phyloP scores from a whole-genome alignment of 768 basidiomycete genomes.

The Kwoniella dejecticola region DNA sequence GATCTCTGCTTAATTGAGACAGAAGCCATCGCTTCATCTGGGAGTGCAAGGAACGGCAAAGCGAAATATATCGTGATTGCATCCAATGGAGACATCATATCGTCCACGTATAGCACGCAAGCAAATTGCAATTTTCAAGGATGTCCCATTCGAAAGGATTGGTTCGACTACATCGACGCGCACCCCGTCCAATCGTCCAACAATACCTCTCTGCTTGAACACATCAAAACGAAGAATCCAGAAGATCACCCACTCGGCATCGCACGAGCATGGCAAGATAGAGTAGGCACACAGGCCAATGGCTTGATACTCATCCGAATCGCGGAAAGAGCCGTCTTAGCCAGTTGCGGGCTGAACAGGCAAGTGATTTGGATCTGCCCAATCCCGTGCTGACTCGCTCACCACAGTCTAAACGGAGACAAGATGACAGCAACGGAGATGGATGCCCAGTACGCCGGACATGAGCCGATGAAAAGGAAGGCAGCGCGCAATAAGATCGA shows the following conservation, averaged over 20 bases:
- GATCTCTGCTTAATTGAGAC: slow-evolving; percentile 34
- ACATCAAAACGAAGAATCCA: slow-evolving; percentile 32
- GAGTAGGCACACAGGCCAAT: not conserved
- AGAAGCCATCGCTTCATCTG: not conserved
- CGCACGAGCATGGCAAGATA: slow-evolving; percentile 15
- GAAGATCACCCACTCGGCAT: slow-evolving; percentile 31
- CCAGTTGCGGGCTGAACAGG: slow-evolving; percentile 40
- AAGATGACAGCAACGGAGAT: slow-evolving; percentile 23
- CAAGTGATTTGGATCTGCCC: slow-evolving; percentile 2
- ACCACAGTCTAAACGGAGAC: slow-evolving; percentile 33
- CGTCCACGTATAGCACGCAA: not conserved
- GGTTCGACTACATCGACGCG: slow-evolving; percentile 5
- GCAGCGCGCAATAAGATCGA: slow-evolving; percentile 9
- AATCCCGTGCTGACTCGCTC: not conserved
- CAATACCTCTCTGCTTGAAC: slow-evolving; percentile 1
- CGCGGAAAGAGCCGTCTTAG: slow-evolving; percentile 30
- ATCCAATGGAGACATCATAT: slow-evolving; percentile 34
- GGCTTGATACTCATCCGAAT: slow-evolving; percentile 10
- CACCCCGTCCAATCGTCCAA: too few relatives aligned
- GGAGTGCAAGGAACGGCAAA: not conserved
- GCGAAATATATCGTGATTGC: slow-evolving; percentile 13
- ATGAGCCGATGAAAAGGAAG: not conserved
- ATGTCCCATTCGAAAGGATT: slow-evolving; percentile 16
- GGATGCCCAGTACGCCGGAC: slow-evolving; percentile 36
- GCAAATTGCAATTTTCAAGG: not conserved